Base-by-base conservation (phyloP, 495 filamentous ascomycete species). In the Platismatia glauca region DNA sequence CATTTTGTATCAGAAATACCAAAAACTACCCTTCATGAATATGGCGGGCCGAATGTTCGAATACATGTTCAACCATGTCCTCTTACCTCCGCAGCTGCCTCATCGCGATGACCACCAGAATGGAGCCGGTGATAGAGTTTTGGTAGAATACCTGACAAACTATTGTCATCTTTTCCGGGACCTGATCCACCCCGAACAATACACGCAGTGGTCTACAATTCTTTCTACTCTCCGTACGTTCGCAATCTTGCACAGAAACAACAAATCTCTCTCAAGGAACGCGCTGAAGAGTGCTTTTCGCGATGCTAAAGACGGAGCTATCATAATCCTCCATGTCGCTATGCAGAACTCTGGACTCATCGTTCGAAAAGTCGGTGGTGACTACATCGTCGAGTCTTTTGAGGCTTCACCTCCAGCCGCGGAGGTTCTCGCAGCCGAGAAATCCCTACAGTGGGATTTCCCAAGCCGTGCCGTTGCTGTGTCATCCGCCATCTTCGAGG, bases 341-440 rank as follows among this genome's bases (percentile, higher is more conserved):
- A 73, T 77, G 53, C 83, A 86, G 64, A 86, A 86, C 75, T 80
- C 83, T 4, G 81, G 74, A 15, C 58, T 85, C 16, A 65, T 85
- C 7, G 71, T 86, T 35, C 75, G 77, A 15, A 56, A 61, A 22
- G 24, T 31, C 39, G 46, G 34, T 34, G 68, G 72, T 5, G 39
- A 43, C 11, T 66, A 79, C 43, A 61, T 79, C 11, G 74, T 87
- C 43, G 84, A 87, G 66, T 72, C 76, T 1, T 85, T 86, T 58
- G 83, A 87, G 64, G 71, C 81, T 12, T 84, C 83, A 0, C 71
- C 83, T 3, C 59, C 46, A 7, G 77, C 78, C 12, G 73, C 78
- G n/a, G 38, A 75, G 7, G 78, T 83, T 27, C 69, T 83, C 0
- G 73, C 73, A 0, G 59, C 77, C 0, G 57, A 74, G 44, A 71